A percentile compares a stretch with the other conserved stretches of the same genome.
Evolutionary conservation across 2,329 filamentous ascomycete species (phyloP).

Genomic region (Whalleya microplaca): DNA sequence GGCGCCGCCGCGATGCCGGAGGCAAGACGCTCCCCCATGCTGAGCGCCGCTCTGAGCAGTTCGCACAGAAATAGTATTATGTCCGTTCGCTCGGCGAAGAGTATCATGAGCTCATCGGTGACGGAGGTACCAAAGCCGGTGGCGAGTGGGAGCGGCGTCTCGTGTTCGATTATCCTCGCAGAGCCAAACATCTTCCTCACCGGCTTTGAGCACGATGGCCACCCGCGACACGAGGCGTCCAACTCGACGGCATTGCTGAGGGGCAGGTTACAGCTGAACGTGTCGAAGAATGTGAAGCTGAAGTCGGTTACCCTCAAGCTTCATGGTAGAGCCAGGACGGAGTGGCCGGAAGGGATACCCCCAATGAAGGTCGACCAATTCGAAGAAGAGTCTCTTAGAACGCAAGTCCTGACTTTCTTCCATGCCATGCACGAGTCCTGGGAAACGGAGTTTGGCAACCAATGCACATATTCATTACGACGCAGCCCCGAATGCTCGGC

Average conservation of each 20-base stretch:
- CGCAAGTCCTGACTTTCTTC: conserved; percentile 90
- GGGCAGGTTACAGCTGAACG: conserved; percentile 78
- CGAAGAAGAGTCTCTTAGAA: conserved; percentile 84
- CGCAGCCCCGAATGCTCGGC: conserved; percentile 38
- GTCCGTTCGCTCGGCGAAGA: conserved; percentile 55
- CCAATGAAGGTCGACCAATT: conserved; percentile 81
- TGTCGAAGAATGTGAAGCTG: conserved; percentile 90
- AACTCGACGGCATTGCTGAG: conserved; percentile 79
- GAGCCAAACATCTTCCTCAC: conserved; percentile 82
- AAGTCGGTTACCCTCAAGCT: conserved; percentile 90
- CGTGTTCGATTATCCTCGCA: conserved; percentile 73
- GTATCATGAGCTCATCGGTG: conserved; percentile 52
- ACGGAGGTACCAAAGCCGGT: conserved; percentile 70
- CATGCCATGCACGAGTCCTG: conserved; percentile 70
- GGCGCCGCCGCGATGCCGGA: conserved; percentile 36
- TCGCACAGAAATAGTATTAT: conserved; percentile 54
- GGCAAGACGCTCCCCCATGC: conserved; percentile 30
- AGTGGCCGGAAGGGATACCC: conserved; percentile 96
- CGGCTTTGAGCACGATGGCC: conserved; percentile 75
- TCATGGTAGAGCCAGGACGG: conserved; percentile 81
- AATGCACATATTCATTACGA: conserved; percentile 60
- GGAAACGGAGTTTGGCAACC: conserved; percentile 65
- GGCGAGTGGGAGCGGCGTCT: conserved; percentile 76
- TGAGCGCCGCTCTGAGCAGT: conserved; percentile 32
- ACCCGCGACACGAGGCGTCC: conserved; percentile 56